Base-by-base conservation (phyloP, 225 moss, liverwort and hornwort genomes). In the Antitrichia curtipendula region DNA sequence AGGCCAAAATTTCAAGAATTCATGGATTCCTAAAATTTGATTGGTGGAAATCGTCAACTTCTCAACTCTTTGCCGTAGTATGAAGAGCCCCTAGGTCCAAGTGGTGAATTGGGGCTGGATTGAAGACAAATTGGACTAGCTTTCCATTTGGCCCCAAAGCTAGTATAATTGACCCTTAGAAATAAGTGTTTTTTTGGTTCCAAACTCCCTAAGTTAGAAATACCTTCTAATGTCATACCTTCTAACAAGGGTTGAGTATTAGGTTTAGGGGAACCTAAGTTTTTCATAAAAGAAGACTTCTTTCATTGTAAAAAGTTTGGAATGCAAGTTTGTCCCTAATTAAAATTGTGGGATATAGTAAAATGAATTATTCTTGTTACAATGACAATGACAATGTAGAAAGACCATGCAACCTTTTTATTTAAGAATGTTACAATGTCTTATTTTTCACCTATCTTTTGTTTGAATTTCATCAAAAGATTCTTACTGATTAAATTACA, bases 241-340 rank as follows among this genome's bases (percentile, higher is more conserved):
- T n/a, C 17, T 8, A 36, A n/a, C n/a, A n/a, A n/a, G n/a, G n/a
- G n/a, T n/a, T n/a, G n/a, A n/a, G n/a, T n/a, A n/a, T n/a, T n/a
- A n/a, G n/a, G n/a, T n/a, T n/a, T n/a, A 75, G 2, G 1, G 8
- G 0, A 52, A 21, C 6, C 9, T 52, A 23, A 13, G 3, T 6
- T 34, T 75, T 36, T 22, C 5, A 50, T 34, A 3, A 20, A 50
- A 32, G 3, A 50, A 50, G 50, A 34, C 13, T 50, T 12, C 8
- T 21, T 75, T 8, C 3, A 32, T 32, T 32, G 3, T 8, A 75
- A 6, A 75, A 75, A 52, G 13, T 75, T 0, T 3, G 0, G 3
- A 14, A 22, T 75, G 22, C 13, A 32, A 74, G 3, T 0, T 75
- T 50, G 13, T 20, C 10, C 13, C 24, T 69, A 12, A n/a, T n/a